phyloP scores from a whole-genome alignment of 257 asterid species.

The Fraxinus excelsior region DNA sequence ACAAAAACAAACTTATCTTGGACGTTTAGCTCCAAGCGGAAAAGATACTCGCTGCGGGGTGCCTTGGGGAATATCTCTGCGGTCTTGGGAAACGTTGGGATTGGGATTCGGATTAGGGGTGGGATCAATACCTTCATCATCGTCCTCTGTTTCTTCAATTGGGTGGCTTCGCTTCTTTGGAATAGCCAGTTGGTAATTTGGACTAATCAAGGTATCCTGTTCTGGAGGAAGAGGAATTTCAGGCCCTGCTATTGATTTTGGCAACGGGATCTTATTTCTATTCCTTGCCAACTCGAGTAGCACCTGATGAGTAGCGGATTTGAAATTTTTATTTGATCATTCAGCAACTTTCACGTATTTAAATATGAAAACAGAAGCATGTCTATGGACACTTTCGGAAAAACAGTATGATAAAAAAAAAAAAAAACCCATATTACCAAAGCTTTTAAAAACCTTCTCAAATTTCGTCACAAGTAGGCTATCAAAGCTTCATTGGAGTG shows the following conservation, averaged over 20 bases:
- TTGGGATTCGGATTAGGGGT: conserved; percentile 29
- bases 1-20: conserved; percentile 35
- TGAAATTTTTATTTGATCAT: not conserved
- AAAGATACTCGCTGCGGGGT: conserved; percentile 78
- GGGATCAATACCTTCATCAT: conserved; percentile 55
- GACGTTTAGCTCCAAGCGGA: conserved; percentile 61
- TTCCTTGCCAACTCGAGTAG: conserved; percentile 81
- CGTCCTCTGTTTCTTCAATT: conserved; percentile 80
- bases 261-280: conserved; percentile 77
- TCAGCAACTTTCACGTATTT: not conserved
- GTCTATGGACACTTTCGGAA: not conserved
- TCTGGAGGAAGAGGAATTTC: conserved; percentile 86
- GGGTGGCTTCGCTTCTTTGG: conserved; percentile 52
- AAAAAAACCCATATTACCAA: too few relatives aligned
- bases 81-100: conserved; percentile 42
- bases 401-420: too few relatives aligned
- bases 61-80: conserved; percentile 55
- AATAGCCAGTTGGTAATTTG: conserved; percentile 82
- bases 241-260: conserved; percentile 55
- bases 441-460: not conserved
- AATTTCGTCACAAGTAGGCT: not conserved
- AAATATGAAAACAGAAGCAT: not conserved
- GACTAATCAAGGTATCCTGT: conserved; percentile 76
- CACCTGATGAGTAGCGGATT: conserved; percentile 41
- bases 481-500: not conserved